These are phyloP conservation scores for Cephalotrichum gorgonifer DNA, from an alignment of 2,329 filamentous ascomycete genomes.

Conservation along the genomic window DNA sequence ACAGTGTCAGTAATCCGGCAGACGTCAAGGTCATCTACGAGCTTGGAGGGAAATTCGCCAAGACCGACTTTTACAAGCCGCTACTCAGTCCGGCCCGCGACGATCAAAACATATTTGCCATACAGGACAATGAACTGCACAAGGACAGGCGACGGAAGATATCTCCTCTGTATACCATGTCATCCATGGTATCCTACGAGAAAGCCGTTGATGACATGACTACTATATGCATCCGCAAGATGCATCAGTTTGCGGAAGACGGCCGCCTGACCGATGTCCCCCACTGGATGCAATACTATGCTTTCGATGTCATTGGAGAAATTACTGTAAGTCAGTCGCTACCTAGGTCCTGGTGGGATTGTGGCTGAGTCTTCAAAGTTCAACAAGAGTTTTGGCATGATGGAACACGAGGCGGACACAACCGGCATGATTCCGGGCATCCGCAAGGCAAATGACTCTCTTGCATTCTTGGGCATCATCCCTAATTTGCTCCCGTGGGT, in stretches of 20 bases:
- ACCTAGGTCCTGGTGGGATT: not conserved
- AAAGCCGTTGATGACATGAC: constrained; percentile 30
- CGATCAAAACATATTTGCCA: constrained; percentile 18
- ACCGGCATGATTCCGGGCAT: too few relatives aligned
- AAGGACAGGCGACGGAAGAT: constrained; percentile 26
- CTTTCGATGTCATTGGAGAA: constrained; percentile 40
- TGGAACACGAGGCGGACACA: too few relatives aligned
- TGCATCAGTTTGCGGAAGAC: constrained; percentile 14
- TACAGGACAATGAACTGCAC: constrained; percentile 24
- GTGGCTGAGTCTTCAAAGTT: constrained; percentile 29
- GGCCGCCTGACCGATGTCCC: constrained; percentile 27
- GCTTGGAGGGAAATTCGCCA: constrained; percentile 18
- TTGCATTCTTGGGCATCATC: too few relatives aligned
- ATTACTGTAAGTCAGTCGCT: constrained; percentile 23
- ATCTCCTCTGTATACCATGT: constrained; percentile 35
- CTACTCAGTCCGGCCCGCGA: constrained; percentile 9
- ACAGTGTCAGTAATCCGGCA: constrained; percentile 24
- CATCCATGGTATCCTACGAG: constrained; percentile 35
- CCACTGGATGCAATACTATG: constrained; percentile 35
- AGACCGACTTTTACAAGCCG: constrained; percentile 16
- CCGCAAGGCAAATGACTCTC: too few relatives aligned
- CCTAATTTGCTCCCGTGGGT: too few relatives aligned
- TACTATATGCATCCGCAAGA: constrained; percentile 25
- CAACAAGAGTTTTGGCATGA: constrained; percentile 63
- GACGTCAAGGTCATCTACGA: constrained; percentile 29